These are phyloP conservation scores for Theileria equi DNA, from an alignment of 169 alveolate species.

Conservation along the genomic window DNA sequence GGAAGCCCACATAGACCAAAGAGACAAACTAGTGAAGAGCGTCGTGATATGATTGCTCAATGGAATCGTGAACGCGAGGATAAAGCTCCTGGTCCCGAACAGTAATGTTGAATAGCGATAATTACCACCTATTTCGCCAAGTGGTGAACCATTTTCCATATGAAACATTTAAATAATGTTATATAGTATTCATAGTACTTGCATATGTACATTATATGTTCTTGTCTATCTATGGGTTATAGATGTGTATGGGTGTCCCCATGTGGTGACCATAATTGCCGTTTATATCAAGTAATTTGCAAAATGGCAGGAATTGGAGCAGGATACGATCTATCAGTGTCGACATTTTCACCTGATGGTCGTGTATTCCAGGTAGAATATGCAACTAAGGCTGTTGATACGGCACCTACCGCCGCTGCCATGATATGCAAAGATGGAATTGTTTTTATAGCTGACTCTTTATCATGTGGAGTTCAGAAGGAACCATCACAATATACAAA, in stretches of 20 bases:
- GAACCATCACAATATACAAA: conserved; percentile 41
- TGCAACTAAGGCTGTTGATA: conserved; percentile 91
- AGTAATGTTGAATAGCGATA: too few species aligned
- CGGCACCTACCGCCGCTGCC: conserved; percentile 87
- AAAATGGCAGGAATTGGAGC: conserved; percentile 87
- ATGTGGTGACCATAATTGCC: background rate
- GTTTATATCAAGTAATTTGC: background rate
- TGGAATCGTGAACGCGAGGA: conserved; percentile 87
- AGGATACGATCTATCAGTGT: conserved; percentile 91
- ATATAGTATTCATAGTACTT: background rate
- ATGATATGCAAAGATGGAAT: conserved; percentile 89
- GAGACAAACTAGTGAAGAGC: conserved; percentile 85
- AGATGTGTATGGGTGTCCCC: conserved; percentile 6
- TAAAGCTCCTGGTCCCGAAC: too few species aligned
- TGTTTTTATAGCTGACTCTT: conserved; percentile 79
- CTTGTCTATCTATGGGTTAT: background rate
- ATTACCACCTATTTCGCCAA: background rate
- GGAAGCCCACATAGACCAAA: conserved; percentile 62
- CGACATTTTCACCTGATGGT: conserved; percentile 96
- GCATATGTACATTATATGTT: conserved; percentile 2
- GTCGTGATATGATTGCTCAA: conserved; percentile 89
- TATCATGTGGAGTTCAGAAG: conserved; percentile 36
- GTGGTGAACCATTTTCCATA: background rate
- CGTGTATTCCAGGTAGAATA: conserved; percentile 93
- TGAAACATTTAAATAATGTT: background rate